A percentile compares a stretch with the other conserved stretches of the same genome.
Conservation (phyloP, 2,329 filamentous ascomycete genomes). For the Metarhizium brunneum region DNA sequence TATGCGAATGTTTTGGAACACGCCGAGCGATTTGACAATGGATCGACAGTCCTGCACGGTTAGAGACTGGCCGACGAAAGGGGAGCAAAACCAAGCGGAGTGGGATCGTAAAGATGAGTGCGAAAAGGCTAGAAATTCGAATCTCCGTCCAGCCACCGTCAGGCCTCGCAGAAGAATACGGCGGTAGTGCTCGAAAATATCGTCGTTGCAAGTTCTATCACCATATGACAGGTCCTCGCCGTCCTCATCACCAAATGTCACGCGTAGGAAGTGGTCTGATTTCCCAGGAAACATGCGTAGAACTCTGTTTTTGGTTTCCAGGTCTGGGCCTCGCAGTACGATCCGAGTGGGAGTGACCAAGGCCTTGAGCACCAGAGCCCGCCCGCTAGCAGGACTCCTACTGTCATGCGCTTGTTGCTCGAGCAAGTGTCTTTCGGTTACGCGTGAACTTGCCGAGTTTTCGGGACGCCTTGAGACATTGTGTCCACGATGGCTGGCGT, state of each 20-base stretch:
- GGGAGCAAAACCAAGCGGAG: constrained; percentile 54
- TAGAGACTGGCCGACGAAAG: constrained; percentile 27
- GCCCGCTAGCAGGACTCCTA: too few relatives aligned
- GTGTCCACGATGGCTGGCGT: too few relatives aligned
- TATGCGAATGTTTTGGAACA: constrained; percentile 40
- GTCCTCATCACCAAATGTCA: constrained; percentile 67
- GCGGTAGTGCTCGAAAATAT: constrained; percentile 52
- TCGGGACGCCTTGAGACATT: too few relatives aligned
- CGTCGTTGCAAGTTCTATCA: constrained; percentile 32
- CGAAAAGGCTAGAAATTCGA: constrained; percentile 66
- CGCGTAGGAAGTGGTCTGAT: constrained; percentile 59
- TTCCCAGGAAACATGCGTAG: constrained; percentile 49
- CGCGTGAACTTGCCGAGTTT: too few relatives aligned
- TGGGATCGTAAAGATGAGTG: constrained; percentile 68
- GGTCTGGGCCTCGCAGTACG: constrained; percentile 49
- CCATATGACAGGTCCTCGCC: constrained; percentile 54
- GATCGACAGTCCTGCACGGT: constrained; percentile 24
- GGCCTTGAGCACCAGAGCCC: constrained; percentile 37
- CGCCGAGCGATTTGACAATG: constrained; percentile 40
- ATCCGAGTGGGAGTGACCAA: constrained; percentile 51
- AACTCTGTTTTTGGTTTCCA: constrained; percentile 61
- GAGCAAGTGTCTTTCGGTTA: too few relatives aligned
- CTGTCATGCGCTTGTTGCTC: too few relatives aligned
- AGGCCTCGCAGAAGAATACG: constrained; percentile 34
- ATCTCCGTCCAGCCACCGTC: constrained; percentile 54